phyloP scores from a whole-genome alignment of 2,329 filamentous ascomycete genomes.

The Beauveria rudraprayagi region DNA sequence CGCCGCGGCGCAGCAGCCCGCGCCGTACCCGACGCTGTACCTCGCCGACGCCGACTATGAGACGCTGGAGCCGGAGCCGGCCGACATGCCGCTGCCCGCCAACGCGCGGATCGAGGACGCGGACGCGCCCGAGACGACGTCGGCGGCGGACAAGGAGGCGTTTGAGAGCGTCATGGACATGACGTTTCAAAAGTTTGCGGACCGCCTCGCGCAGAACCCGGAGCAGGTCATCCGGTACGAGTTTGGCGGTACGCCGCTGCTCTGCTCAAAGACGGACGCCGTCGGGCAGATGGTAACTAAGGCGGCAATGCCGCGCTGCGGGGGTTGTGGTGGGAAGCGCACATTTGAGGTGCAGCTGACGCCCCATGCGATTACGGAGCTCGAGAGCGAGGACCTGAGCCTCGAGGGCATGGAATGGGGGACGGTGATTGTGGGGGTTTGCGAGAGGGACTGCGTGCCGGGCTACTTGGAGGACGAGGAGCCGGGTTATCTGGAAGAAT shows the following conservation, averaged over 20 bases:
- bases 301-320: slow-evolving; percentile 62
- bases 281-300: slow-evolving; percentile 56
- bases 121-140: slow-evolving; percentile 29
- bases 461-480: slow-evolving; percentile 49
- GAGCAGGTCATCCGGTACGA: slow-evolving; percentile 79
- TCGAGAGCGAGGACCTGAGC: slow-evolving; percentile 68
- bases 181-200: slow-evolving; percentile 73
- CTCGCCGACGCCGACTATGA: slow-evolving; percentile 88
- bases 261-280: slow-evolving; percentile 72
- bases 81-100: slow-evolving; percentile 42
- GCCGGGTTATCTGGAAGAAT: slow-evolving; percentile 83
- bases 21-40: slow-evolving; percentile 68
- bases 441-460: slow-evolving; percentile 67
- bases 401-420: slow-evolving; percentile 97
- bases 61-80: slow-evolving; percentile 57
- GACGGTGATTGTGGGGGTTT: slow-evolving; percentile 81
- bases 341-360: slow-evolving; percentile 90
- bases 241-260: slow-evolving; percentile 61
- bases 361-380: slow-evolving; percentile 79
- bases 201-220: slow-evolving; percentile 69
- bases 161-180: slow-evolving; percentile 70
- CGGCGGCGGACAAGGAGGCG: slow-evolving; percentile 55
- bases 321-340: slow-evolving; percentile 64
- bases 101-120: slow-evolving; percentile 37
- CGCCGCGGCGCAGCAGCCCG: slow-evolving; percentile 50